Conservation (phyloP, 257 asterid species). For the Cynanchum wilfordii region DNA sequence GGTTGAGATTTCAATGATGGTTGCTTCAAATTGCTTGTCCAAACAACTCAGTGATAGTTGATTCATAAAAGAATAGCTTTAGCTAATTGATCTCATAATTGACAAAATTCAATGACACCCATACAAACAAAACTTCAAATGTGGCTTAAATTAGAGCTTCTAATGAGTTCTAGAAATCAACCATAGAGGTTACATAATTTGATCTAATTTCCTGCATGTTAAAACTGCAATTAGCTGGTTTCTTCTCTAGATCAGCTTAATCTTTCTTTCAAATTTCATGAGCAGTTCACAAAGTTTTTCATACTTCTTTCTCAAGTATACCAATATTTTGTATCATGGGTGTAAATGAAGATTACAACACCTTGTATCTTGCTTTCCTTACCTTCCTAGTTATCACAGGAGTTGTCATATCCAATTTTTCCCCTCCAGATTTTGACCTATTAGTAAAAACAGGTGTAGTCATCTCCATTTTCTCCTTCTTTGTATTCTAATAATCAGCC, state of each 20-base stretch:
- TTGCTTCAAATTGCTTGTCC: background rate
- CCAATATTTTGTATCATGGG: background rate
- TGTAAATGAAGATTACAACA: background rate
- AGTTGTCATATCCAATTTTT: constrained; percentile 89
- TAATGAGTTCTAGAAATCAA: background rate
- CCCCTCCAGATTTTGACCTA: constrained; percentile 46
- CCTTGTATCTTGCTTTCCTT: background rate
- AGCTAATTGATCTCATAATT: background rate
- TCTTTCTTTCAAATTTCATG: background rate
- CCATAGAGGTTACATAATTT: background rate
- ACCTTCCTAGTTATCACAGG: constrained; percentile 80
- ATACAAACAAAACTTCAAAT: background rate
- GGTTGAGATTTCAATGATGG: background rate
- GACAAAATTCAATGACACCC: background rate
- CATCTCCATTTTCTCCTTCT: constrained; percentile 75
- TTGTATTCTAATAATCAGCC: constrained; percentile 48
- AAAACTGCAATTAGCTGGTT: background rate
- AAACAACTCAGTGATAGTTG: background rate
- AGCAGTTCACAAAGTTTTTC: background rate
- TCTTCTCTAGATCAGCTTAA: background rate
- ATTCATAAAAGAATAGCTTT: background rate
- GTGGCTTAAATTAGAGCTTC: background rate
- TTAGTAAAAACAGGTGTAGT: constrained; percentile 79
- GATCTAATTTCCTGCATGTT: background rate
- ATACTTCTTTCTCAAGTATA: background rate